Evolutionary conservation across 2,329 filamentous ascomycete genomes (phyloP), one percentile per base, ranked within the genome.

Genomic region (Bipolaris bicolor): DNA sequence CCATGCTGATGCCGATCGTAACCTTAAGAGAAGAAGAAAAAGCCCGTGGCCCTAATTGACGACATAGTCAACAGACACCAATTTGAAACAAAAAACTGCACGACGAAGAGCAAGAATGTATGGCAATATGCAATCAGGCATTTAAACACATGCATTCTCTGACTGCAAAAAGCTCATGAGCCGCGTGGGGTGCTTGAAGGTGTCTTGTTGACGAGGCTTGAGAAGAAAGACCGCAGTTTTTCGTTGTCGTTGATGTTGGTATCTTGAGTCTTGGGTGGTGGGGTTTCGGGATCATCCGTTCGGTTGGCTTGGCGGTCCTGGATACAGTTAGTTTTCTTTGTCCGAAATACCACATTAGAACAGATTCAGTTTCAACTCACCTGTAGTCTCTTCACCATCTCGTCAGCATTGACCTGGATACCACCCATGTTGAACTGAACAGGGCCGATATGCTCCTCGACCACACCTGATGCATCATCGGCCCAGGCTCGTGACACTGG

Each of bases 351-450:
- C 13, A n/a, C 3, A 4, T 2, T 15, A 43, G 3, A 26, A 1
- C 10, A 34, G 7, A 13, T 16, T 11, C 2, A 2, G n/a, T 20
- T 37, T 29, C 15, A 15, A 6, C 66, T 36, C 78, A 94, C 91
- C 86, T 92, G 93, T 59, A 96, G 82, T 67, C 90, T 86, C 76
- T 92, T 90, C 56, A 97, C 79, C 90, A 96, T 95, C 70, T 97
- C 92, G 71, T 97, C 93, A 7, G 92, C 92, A 77, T 97, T 92
- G 29, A 97, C 91, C 73, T 97, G 92, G 62, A 99, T 97, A 51
- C 95, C 95, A 40, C 95, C 95, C 84, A 99, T 95, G 75, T 99
- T 99, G 80, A 98, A 97, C 72, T 97, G 92, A 63, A 97, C 92
- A 0, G 93, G 92, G 0, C 93, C 93, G 69, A 97, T 96, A 68